Conservation (phyloP, 2,329 filamentous ascomycete genomes). For the Claviceps africana region DNA sequence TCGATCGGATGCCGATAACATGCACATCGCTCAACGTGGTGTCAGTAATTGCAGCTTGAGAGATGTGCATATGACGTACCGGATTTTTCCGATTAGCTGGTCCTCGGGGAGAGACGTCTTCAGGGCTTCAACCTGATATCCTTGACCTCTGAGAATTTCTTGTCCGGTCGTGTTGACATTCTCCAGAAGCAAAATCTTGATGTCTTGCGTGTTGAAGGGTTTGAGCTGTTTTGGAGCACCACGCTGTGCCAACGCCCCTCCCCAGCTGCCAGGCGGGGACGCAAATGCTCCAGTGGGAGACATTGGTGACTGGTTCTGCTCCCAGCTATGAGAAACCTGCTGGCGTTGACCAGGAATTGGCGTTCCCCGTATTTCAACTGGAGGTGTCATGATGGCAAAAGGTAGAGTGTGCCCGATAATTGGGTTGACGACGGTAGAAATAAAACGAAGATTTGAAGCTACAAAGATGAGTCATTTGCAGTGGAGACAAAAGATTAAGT, state of each 20-base stretch:
- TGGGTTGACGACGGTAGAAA: not conserved
- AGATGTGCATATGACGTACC: constrained; percentile 35
- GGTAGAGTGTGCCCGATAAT: not conserved
- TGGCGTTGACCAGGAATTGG: constrained; percentile 20
- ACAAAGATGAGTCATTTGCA: not conserved
- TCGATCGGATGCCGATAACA: constrained; percentile 94
- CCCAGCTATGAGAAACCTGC: constrained; percentile 44
- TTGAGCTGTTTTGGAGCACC: constrained; percentile 62
- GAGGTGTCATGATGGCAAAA: constrained; percentile 23
- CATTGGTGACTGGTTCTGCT: constrained; percentile 44
- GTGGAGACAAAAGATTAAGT: too few species aligned
- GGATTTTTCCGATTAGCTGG: constrained; percentile 91
- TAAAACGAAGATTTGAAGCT: not conserved
- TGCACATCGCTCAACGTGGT: constrained; percentile 60
- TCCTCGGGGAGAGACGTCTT: constrained; percentile 87
- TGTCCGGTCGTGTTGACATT: constrained; percentile 88
- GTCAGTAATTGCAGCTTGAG: constrained; percentile 1
- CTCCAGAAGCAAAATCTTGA: constrained; percentile 90
- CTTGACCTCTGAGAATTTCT: constrained; percentile 69
- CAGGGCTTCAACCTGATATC: constrained; percentile 87
- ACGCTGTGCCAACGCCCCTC: constrained; percentile 25
- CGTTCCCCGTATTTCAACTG: constrained; percentile 31
- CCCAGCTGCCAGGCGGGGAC: constrained; percentile 54
- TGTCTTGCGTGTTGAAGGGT: constrained; percentile 88
- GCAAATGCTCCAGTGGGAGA: constrained; percentile 65